Base-by-base conservation (phyloP, 495 filamentous ascomycete species). In the Aspergillus cristatus region DNA sequence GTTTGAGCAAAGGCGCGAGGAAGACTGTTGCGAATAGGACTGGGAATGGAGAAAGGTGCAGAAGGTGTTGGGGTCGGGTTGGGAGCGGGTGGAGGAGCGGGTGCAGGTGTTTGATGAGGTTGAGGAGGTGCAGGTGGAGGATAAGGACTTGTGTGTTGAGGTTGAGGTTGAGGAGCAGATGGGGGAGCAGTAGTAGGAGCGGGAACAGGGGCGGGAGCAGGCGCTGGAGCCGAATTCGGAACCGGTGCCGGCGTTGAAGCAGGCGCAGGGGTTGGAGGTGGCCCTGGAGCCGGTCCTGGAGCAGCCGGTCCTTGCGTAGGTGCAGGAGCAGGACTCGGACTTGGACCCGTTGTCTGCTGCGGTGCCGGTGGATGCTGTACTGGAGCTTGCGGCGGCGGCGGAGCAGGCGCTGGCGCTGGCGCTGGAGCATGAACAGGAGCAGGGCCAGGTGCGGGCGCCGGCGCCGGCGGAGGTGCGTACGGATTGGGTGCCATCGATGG, bases 1-100 rank as follows among this genome's bases (percentile, higher is more conserved):
- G 58, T 57, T 35, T 59, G 55, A 14, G 60, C 59, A 39, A 69
- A 67, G 15, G 64, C 65, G 24, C 60, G 53, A 18, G 65, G 67
- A 36, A 68, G 62, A 33, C 53, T 68, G 54, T 54, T 65, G 43
- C 62, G 60, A 42, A 67, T 57, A 7, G 61, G 57, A 47, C 45
- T 65, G 29, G 65, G 62, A 14, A 68, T 60, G 1, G 63, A 53
- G 39, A 63, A 62, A 20, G 62, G 58, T 24, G 20, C 44, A 43
- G 57, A 46, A 46, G 47, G 46, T 41, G 36, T 43, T 38, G 17
- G 41, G 15, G 42, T 44, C 40, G 31, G 28, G 37, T 24, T 20
- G 18, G 20, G 52, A 44, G 17, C 46, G 32, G 11, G 22, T 6
- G 49, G 34, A 10, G 37, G 24, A 26, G 24, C 24, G 6, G 28